These are phyloP conservation scores for Colletotrichum sp. DNA, from an alignment of 2,329 filamentous ascomycete genomes.

Conservation along the genomic window DNA sequence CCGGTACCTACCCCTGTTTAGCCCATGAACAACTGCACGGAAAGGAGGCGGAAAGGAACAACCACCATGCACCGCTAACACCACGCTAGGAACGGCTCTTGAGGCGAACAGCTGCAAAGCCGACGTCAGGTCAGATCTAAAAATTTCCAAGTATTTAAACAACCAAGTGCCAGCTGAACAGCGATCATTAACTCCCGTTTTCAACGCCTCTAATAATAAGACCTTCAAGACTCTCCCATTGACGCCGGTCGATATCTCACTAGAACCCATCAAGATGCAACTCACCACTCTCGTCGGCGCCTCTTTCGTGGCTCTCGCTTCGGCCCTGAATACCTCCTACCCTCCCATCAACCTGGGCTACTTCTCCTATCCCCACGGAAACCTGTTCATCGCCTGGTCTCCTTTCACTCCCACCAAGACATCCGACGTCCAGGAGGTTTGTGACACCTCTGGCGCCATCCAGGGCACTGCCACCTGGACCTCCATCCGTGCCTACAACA, in stretches of 20 bases:
- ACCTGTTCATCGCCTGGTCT: constrained; percentile 5
- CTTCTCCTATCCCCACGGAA: background rate
- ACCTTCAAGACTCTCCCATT: background rate
- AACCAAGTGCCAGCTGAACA: background rate
- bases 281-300: background rate
- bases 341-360: constrained; percentile 11
- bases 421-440: background rate
- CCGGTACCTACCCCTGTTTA: background rate
- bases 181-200: background rate
- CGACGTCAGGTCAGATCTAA: background rate
- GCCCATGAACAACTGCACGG: background rate
- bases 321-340: background rate
- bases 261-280: background rate
- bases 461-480: constrained; percentile 1
- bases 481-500: background rate
- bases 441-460: background rate
- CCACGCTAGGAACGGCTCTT: background rate
- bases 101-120: background rate
- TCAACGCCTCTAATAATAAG: background rate
- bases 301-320: background rate
- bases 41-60: background rate
- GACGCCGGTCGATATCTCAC: background rate
- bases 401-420: constrained; percentile 10
- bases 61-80: background rate
- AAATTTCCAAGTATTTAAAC: background rate